Base-by-base conservation (phyloP, 495 filamentous ascomycete genomes). In the Podospora bellae-mahoneyi region DNA sequence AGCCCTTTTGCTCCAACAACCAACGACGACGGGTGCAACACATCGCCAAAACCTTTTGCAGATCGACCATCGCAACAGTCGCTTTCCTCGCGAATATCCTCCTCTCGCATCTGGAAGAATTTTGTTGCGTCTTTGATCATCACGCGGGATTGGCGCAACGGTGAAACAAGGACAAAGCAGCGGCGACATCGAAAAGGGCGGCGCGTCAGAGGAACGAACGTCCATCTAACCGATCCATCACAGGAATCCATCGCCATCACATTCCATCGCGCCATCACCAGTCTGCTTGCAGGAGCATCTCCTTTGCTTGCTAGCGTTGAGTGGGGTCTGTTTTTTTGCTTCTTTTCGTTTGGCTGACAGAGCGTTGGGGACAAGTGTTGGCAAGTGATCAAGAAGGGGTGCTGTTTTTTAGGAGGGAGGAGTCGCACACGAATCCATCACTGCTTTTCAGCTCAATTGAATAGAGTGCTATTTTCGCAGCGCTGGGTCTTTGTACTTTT, bases 401-500 rank as follows among this genome's bases (percentile, higher is more conserved):
- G 69, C 68, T 73, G 68, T 73, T 74, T 13, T 48, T 65, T 23
- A 23, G 23, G 23, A 68, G 71, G 74, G 71, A 65, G 71, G 66
- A 66, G 57, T 68, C 66, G 60, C 30, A 23, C 23, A 32, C 23
- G 23, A 18, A 62, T 68, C 60, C 67, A 66, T 65, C 68, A 67
- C 67, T 61, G 72, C 72, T 67, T 66, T 75, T 75, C 69, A 69
- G 48, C 66, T 72, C 62, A 53, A 67, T 70, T 70, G 67, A 74
- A 75, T 64, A 73, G 72, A 65, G n/a, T 58, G n/a, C 70, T 69
- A 67, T 62, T 66, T 68, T 70, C 64, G 68, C 39, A 48, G 39
- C 69, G 64, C 26, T 69, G 72, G 76, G 66, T 69, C 76, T 78
- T 79, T 79, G 77, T 79, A 79, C 73, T 79, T 75, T 77, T 73